These are phyloP conservation scores for Diplogelasinospora grovesii DNA, from an alignment of 495 filamentous ascomycete genomes.

Conservation along the genomic window DNA sequence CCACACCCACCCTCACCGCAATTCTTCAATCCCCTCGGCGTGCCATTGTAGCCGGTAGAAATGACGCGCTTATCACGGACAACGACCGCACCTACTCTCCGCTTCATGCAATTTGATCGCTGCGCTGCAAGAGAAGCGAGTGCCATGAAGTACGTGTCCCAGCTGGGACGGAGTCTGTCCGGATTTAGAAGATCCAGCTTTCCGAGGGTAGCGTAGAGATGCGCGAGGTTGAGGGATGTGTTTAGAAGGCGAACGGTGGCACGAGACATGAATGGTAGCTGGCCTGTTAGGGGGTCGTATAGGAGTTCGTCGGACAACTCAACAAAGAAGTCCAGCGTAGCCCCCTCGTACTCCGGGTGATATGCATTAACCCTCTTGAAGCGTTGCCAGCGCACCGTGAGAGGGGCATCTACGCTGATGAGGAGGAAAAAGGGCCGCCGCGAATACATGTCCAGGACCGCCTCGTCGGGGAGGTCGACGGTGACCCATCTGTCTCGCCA, in stretches of 20 bases:
- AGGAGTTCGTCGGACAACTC: conserved; percentile 67
- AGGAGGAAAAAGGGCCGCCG: conserved; percentile 88
- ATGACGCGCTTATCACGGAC: conserved; percentile 84
- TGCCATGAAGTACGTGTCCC: conserved; percentile 98
- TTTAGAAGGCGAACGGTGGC: conserved; percentile 84
- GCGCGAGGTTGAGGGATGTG: conserved; percentile 60
- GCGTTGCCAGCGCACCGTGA: conserved; percentile 74
- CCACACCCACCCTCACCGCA: conserved; percentile 91
- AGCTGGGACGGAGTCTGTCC: conserved; percentile 78
- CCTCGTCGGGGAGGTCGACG: conserved; percentile 65
- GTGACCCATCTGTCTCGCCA: conserved; percentile 83
- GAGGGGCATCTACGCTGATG: conserved; percentile 83
- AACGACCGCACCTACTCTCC: conserved; percentile 91
- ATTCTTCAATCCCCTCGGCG: conserved; percentile 75
- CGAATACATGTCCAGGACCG: conserved; percentile 61
- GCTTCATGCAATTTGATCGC: conserved; percentile 96
- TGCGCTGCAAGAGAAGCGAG: conserved; percentile 86
- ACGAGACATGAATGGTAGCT: conserved; percentile 65
- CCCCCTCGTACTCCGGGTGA: neutral
- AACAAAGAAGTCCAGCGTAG: conserved; percentile 70
- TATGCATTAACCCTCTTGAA: conserved; percentile 33
- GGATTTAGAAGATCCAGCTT: conserved; percentile 68
- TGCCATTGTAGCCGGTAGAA: conserved; percentile 96
- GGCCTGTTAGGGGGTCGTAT: conserved; percentile 59
- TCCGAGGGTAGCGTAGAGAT: conserved; percentile 61